A percentile compares a stretch with the other conserved stretches of the same genome.
These are phyloP conservation scores for Saccharomycopsis lassenensis DNA, from an alignment of 805 yeast species.

Conservation along the genomic window DNA sequence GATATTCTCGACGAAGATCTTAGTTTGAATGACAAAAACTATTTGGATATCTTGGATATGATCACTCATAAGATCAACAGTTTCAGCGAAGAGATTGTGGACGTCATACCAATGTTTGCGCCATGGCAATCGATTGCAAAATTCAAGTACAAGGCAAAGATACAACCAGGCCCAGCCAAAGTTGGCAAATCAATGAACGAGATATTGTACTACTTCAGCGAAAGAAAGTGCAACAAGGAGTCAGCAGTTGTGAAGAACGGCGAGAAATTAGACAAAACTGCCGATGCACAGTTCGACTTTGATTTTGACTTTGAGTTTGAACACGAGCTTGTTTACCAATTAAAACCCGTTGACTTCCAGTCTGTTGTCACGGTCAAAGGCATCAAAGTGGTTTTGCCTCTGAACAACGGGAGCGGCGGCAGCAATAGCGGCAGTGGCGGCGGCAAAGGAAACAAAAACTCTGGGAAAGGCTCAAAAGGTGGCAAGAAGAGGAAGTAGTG, in stretches of 20 bases:
- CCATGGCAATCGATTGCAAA: slow-evolving; percentile 80
- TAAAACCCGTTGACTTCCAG: slow-evolving; percentile 57
- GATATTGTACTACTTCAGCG: slow-evolving; percentile 45
- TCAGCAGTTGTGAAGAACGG: slow-evolving; percentile 12
- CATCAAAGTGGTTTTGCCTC: slow-evolving; percentile 49
- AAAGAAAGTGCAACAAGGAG: slow-evolving; percentile 33
- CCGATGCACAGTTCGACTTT: slow-evolving; percentile 11
- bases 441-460: slow-evolving; percentile 20
- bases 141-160: slow-evolving; percentile 69
- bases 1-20: slow-evolving; percentile 13
- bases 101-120: slow-evolving; percentile 77
- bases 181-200: slow-evolving; percentile 82
- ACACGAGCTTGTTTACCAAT: slow-evolving; percentile 39
- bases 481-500: slow-evolving; percentile 8
- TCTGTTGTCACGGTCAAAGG: slow-evolving; percentile 63
- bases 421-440: slow-evolving; percentile 20
- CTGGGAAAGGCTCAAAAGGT: no score
- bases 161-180: slow-evolving; percentile 68
- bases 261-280: slow-evolving; percentile 29
- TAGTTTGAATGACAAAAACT: slow-evolving; percentile 21
- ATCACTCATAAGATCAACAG: slow-evolving; percentile 20
- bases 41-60: slow-evolving; percentile 35
- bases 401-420: slow-evolving; percentile 28
- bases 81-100: slow-evolving; percentile 42
- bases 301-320: slow-evolving; percentile 66